Evolutionary conservation across 2,329 filamentous ascomycete species (phyloP).

Genomic region (Pestalotiopsis sp.): DNA sequence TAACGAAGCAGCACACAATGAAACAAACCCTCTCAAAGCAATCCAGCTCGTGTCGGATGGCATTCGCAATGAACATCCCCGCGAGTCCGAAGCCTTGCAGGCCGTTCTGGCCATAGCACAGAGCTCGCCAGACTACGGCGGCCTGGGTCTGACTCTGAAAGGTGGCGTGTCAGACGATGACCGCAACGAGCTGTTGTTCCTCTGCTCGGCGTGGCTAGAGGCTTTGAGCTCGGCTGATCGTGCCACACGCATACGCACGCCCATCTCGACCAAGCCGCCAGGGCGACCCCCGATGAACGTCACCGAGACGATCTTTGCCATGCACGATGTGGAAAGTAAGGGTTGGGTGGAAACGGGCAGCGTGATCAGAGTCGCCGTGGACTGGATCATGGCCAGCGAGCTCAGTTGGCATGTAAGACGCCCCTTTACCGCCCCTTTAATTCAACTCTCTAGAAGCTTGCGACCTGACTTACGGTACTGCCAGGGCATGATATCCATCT

Average conservation of each 20-base stretch:
- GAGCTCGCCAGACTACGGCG: slow-evolving; percentile 27
- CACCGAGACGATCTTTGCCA: slow-evolving; percentile 47
- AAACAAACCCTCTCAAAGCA: slow-evolving; percentile 11
- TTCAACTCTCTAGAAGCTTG: neutral
- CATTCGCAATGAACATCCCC: slow-evolving; percentile 13
- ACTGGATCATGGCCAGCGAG: slow-evolving; percentile 50
- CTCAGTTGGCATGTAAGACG: slow-evolving; percentile 38
- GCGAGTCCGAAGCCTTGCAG: slow-evolving; percentile 24
- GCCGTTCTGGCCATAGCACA: slow-evolving; percentile 24
- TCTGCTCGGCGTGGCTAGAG: slow-evolving; percentile 31
- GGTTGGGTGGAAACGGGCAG: slow-evolving; percentile 40
- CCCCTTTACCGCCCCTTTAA: too few relatives aligned
- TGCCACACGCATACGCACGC: slow-evolving; percentile 6
- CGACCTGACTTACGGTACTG: neutral
- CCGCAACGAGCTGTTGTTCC: slow-evolving; percentile 26
- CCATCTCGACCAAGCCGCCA: slow-evolving; percentile 17
- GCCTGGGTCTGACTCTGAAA: slow-evolving; percentile 23
- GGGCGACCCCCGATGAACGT: slow-evolving; percentile 40
- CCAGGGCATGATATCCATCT: slow-evolving; percentile 42
- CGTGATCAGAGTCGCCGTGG: slow-evolving; percentile 43
- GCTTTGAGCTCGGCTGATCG: slow-evolving; percentile 31
- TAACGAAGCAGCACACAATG: neutral
- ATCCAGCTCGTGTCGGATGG: slow-evolving; percentile 1
- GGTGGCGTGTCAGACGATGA: slow-evolving; percentile 17
- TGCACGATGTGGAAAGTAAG: slow-evolving; percentile 39